Conservation (phyloP, 805 yeast genomes). For the Lachancea fermentati region DNA sequence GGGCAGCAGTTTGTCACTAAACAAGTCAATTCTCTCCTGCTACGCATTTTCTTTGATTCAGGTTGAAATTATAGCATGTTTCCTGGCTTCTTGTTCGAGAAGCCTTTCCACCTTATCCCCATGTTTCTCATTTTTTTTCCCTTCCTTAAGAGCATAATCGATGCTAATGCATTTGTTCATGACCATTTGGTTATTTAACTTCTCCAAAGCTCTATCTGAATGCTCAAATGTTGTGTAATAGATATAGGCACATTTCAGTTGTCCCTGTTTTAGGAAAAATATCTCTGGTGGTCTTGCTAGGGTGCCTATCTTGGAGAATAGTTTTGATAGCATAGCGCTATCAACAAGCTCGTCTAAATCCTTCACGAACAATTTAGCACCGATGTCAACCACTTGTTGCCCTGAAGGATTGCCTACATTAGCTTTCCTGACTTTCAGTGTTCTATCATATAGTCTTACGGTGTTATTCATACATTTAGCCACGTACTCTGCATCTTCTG, state of each 20-base stretch:
- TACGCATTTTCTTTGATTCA: neutral
- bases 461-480: slow-evolving; percentile 51
- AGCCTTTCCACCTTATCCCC: slow-evolving; percentile 77
- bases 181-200: slow-evolving; percentile 62
- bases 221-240: slow-evolving; percentile 57
- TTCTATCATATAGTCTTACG: slow-evolving; percentile 50
- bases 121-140: slow-evolving; percentile 48
- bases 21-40: neutral
- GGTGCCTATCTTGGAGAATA: slow-evolving; percentile 60
- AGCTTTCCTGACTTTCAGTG: slow-evolving; percentile 52
- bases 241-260: slow-evolving; percentile 58
- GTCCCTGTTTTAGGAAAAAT: slow-evolving; percentile 37
- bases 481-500: slow-evolving; percentile 66
- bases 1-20: slow-evolving; percentile 2
- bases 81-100: slow-evolving; percentile 58
- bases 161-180: slow-evolving; percentile 60
- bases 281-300: slow-evolving; percentile 47
- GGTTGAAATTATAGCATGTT: slow-evolving; percentile 26
- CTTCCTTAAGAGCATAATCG: slow-evolving; percentile 66
- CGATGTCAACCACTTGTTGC: slow-evolving; percentile 36
- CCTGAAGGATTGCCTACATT: slow-evolving; percentile 26
- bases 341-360: slow-evolving; percentile 65
- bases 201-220: slow-evolving; percentile 65
- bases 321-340: slow-evolving; percentile 46
- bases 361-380: slow-evolving; percentile 67